phyloP scores from a whole-genome alignment of 495 filamentous ascomycete genomes.

The Neurospora intermedia region DNA sequence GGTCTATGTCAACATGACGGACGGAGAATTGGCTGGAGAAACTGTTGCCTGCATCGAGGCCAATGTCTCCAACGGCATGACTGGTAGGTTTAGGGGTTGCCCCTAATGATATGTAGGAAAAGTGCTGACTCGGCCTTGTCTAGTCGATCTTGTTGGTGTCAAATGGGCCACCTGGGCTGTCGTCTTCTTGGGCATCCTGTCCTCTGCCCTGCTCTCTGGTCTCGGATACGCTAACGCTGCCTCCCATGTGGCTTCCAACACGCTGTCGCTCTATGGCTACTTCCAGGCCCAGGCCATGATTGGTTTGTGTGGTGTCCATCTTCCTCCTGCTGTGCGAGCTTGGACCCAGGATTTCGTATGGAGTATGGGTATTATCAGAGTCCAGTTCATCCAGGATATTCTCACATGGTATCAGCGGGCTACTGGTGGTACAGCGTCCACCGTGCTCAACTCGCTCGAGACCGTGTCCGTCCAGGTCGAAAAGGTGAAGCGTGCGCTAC shows the following conservation, averaged over 20 bases:
- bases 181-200: conserved; percentile 69
- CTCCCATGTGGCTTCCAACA: conserved; percentile 88
- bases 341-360: conserved; percentile 99
- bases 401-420: conserved; percentile 94
- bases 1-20: conserved; percentile 64
- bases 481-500: conserved; percentile 49
- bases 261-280: conserved; percentile 85
- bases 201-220: conserved; percentile 72
- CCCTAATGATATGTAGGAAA: not conserved
- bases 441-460: conserved; percentile 60
- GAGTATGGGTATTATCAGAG: conserved; percentile 92
- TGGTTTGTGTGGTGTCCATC: conserved; percentile 71
- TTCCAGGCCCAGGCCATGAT: conserved; percentile 97
- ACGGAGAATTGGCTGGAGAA: conserved; percentile 30
- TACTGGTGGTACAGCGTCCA: conserved; percentile 80
- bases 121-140: not conserved
- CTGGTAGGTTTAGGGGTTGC: conserved; percentile 24
- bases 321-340: conserved; percentile 80
- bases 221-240: conserved; percentile 92
- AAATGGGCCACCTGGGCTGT: conserved; percentile 85
- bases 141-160: conserved; percentile 74
- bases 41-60: conserved; percentile 84
- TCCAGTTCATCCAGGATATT: conserved; percentile 78
- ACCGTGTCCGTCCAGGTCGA: conserved; percentile 76
- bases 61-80: conserved; percentile 82